Evolutionary conservation across 2,329 filamentous ascomycete genomes (phyloP), one percentile per base, ranked within the genome.

Genomic region (Lasiodiplodia sp.): DNA sequence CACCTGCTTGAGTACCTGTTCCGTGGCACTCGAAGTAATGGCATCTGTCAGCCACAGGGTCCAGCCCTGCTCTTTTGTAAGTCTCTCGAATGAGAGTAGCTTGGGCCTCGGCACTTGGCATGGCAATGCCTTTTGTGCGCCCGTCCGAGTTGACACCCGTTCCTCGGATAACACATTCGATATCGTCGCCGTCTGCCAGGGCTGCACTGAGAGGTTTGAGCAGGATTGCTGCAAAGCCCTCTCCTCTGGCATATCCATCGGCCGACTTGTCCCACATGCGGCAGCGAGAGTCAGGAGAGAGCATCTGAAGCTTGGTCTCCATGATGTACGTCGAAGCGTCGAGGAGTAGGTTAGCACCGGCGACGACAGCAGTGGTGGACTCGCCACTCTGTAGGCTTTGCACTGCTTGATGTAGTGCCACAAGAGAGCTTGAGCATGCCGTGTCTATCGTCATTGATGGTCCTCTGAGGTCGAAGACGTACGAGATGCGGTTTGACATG

Each of bases 131-230:
- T 7, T 73, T 70, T 0, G 74, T 81, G 2, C 72, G 75, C 3
- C 80, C 80, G 55, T 80, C 78, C n/a, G 72, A 71, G 52, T 76
- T 76, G 49, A 75, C 68, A 14, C 72, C 75, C 7, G 74, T 77
- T 23, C 73, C 72, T 4, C 75, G 73, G 38, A 77, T 72, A 28
- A 76, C 71, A 52, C 78, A 78, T 57, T 82, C 78, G 23, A 84
- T 80, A 12, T 76, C 73, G 70, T 84, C 82, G 4, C 79, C 79
- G 70, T 83, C 79, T 0, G 70, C 74, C 12, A 87, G 62, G 0
- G 87, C 87, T 2, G 79, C 74, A 3, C 73, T 75, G 0, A 87
- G 71, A 1, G 75, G 79, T 73, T 88, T 88, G 0, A 88, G 70
- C 1, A 87, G 74, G 0, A 88, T 70, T 1, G 78, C 75, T 0